A percentile compares a stretch with the other conserved stretches of the same genome.
Conservation (phyloP, 495 filamentous ascomycete genomes). For the Umbilicaria muhlenbergii region DNA sequence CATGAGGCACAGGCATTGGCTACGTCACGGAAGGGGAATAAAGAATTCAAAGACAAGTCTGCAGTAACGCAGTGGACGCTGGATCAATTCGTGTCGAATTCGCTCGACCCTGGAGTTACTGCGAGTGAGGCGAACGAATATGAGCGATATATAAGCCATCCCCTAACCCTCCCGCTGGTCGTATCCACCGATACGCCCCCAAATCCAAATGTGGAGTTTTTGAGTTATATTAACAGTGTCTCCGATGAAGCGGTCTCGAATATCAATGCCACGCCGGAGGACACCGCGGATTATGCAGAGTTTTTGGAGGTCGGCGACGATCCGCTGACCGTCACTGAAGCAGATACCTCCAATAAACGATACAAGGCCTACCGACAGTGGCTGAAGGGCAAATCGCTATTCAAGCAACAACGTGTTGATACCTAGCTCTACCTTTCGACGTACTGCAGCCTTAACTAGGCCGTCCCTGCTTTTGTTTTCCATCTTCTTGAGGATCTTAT, state of each 20-base stretch:
- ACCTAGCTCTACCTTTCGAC: conserved; percentile 16
- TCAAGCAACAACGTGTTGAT: conserved; percentile 74
- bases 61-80: conserved; percentile 73
- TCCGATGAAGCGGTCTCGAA: conserved; percentile 17
- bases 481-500: neutral
- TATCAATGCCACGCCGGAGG: conserved; percentile 40
- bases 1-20: neutral
- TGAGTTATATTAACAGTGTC: conserved; percentile 50
- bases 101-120: conserved; percentile 64
- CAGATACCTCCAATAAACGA: conserved; percentile 75
- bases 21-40: conserved; percentile 9
- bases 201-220: conserved; percentile 46
- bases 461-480: neutral
- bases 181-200: conserved; percentile 51
- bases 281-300: conserved; percentile 57
- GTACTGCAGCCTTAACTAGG: neutral
- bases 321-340: conserved; percentile 70
- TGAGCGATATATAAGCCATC: conserved; percentile 78
- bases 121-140: conserved; percentile 70
- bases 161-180: conserved; percentile 76
- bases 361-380: conserved; percentile 94
- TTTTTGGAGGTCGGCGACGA: conserved; percentile 64
- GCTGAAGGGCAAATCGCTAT: conserved; percentile 81
- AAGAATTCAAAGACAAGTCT: conserved; percentile 37
- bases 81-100: conserved; percentile 64